Evolutionary conservation across 1,284 basidiomycete species (phyloP), one percentile per base, ranked within the genome.

Genomic region (Cutaneotrichosporon spelunceum): DNA sequence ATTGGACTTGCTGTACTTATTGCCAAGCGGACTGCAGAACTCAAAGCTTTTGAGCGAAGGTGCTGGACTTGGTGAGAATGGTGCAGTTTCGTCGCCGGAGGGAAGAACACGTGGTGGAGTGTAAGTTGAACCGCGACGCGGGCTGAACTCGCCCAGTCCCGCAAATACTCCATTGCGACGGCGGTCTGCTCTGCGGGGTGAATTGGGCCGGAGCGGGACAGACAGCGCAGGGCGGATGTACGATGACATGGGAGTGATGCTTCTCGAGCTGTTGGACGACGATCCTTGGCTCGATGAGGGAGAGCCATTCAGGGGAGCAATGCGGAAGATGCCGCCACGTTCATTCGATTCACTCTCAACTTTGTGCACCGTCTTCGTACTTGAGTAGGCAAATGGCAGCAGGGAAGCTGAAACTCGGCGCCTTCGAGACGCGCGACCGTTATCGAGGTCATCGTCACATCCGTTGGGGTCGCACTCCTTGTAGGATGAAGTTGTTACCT

Each of bases 21-120:
- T 70, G 21, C 72, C 71, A 0, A 77, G 60, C 0, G 76, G 76
- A 23, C 70, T 72, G 47, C 74, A 71, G 60, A 78, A 78, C 53
- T 77, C 76, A 45, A 78, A 78, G 21, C 60, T 69, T 27, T 64
- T 66, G 8, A 70, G 47, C 0, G 68, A 66, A 0, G 73, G 71
- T 59, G 36, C 68, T 33, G 54, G 65, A 33, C 42, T 64, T 11
- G 53, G 58, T n/a, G 62, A 53, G 34, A 55, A 57, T 2, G 70
- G 70, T 11, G 73, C 75, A 0, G 72, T 75, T 47, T 78, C 76
- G 54, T 76, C 75, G 1, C 74, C 75, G 0, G 70, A 74, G 2
- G 76, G 72, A 19, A 76, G 57, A 14, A 73, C 72, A 2, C 73
- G 65, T 1, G 74, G 74, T 1, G 76, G 74, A 0, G 74, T 75